These are phyloP conservation scores for Penicillium sp. DNA, from an alignment of 2,329 filamentous ascomycete species.

Conservation along the genomic window DNA sequence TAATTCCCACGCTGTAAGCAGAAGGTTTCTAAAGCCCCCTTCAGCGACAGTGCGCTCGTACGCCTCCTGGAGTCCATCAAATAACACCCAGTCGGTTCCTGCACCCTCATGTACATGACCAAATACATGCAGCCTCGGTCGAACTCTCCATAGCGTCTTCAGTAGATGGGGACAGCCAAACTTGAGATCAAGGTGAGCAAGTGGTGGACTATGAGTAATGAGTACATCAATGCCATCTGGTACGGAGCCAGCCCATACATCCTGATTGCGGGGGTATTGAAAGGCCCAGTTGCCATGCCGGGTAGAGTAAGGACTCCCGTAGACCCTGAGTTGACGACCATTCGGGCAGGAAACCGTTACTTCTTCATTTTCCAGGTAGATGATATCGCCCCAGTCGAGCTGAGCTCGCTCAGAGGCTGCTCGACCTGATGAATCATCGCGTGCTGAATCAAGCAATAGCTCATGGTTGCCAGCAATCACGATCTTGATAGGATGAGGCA, in stretches of 20 bases:
- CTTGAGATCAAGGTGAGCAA: constrained; percentile 55
- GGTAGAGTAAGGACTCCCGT: constrained; percentile 70
- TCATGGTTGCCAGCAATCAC: constrained; percentile 83
- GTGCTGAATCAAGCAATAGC: constrained; percentile 64
- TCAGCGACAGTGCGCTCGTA: constrained; percentile 15
- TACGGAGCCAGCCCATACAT: constrained; percentile 64
- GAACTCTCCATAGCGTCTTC: constrained; percentile 54
- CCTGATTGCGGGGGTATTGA: constrained; percentile 58
- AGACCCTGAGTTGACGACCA: constrained; percentile 59
- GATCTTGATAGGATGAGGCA: constrained; percentile 70
- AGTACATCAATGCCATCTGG: constrained; percentile 67
- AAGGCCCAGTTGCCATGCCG: constrained; percentile 68
- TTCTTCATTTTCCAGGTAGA: constrained; percentile 65
- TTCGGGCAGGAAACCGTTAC: constrained; percentile 56
- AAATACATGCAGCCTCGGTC: constrained; percentile 15
- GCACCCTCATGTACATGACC: constrained; percentile 18
- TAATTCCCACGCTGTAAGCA: constrained; percentile 11
- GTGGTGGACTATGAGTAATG: constrained; percentile 70
- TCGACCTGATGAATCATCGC: constrained; percentile 18
- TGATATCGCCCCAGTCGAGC: constrained; percentile 59
- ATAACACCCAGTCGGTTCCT: constrained; percentile 16
- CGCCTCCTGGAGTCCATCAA: constrained; percentile 13
- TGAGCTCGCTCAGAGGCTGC: constrained; percentile 46
- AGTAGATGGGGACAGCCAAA: constrained; percentile 64
- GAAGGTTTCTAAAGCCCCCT: constrained; percentile 16